Conservation (phyloP, 2,329 filamentous ascomycete species). For the Alternaria sp. region DNA sequence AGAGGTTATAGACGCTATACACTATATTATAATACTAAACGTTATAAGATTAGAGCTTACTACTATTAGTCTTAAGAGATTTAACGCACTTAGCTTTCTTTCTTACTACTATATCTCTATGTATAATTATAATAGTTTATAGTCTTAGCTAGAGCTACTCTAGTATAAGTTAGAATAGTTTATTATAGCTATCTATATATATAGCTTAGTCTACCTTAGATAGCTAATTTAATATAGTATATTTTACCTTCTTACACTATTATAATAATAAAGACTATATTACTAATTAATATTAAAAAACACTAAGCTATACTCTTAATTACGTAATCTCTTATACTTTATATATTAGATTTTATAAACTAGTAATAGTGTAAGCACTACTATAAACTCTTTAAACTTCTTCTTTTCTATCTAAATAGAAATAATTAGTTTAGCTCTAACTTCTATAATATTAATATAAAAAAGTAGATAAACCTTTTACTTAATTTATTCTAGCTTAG, state of each 20-base stretch:
- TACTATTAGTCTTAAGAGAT: not conserved
- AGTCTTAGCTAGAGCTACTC: conserved; percentile 1
- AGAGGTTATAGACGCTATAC: not conserved
- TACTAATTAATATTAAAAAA: not conserved
- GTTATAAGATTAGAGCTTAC: not conserved
- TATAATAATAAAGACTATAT: not conserved
- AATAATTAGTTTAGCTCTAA: conserved; percentile 8
- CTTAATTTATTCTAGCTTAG: conserved; percentile 9
- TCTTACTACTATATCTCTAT: not conserved
- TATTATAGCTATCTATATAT: conserved; percentile 10
- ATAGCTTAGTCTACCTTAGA: conserved; percentile 3
- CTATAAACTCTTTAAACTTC: conserved; percentile 15
- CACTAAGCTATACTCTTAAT: not conserved
- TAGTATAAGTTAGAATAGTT: conserved; percentile 12
- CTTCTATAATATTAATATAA: conserved; percentile 3
- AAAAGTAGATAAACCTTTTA: conserved; percentile 14
- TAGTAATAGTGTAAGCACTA: conserved; percentile 3
- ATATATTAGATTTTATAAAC: not conserved
- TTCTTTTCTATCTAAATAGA: conserved; percentile 8
- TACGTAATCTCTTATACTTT: not conserved
- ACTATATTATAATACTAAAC: not conserved
- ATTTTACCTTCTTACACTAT: not conserved
- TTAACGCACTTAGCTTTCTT: not conserved
- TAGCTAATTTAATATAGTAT: conserved; percentile 4
- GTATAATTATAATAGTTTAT: conserved; percentile 1